Conservation (phyloP, 148 eudicot genomes). For the Camellia sinensis region DNA sequence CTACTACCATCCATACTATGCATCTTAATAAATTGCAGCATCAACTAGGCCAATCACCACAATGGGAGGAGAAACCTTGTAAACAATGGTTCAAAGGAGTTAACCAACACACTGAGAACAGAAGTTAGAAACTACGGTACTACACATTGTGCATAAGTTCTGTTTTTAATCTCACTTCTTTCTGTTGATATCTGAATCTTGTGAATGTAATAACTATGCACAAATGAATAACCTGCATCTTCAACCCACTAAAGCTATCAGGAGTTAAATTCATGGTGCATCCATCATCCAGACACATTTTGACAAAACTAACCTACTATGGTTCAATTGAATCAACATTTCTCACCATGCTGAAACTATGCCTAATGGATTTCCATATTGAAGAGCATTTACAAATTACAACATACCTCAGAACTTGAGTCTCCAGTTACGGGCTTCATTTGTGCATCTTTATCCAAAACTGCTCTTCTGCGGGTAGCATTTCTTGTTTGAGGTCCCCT, state of each 20-base stretch:
- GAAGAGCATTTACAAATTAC: constrained; percentile 3
- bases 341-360: not conserved
- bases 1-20: not conserved
- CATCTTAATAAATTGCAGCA: not conserved
- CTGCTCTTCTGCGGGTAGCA: constrained; percentile 76
- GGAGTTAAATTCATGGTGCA: not conserved
- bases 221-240: not conserved
- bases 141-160: not conserved
- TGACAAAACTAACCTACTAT: not conserved
- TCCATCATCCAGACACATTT: not conserved
- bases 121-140: not conserved
- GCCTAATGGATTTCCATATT: not conserved
- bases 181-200: not conserved
- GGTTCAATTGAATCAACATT: not conserved
- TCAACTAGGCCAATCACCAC: not conserved
- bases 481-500: constrained; percentile 93
- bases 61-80: not conserved
- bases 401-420: constrained; percentile 81
- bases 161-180: not conserved
- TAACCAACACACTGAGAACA: not conserved
- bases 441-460: constrained; percentile 71
- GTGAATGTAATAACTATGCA: not conserved
- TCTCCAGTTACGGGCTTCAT: constrained; percentile 64
- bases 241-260: not conserved
- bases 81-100: not conserved